Percentiles rank a stretch among this genome's conserved stretches.
Conservation (phyloP, 805 yeast species). For the Saturnispora gosingensis region DNA sequence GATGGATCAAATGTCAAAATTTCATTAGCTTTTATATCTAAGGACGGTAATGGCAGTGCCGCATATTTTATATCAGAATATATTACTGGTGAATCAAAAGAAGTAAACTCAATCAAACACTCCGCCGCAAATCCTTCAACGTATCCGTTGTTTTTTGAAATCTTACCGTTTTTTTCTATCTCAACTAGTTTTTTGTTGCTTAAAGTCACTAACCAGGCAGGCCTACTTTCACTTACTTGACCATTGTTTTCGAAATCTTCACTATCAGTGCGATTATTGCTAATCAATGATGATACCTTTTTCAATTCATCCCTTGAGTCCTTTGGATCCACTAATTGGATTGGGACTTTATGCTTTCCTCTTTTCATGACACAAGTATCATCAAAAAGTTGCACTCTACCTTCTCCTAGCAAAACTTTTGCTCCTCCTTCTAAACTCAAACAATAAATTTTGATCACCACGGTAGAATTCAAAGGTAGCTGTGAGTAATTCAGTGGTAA, state of each 20-base stretch:
- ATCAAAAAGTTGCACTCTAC: constrained; percentile 50
- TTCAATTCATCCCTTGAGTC: neutral
- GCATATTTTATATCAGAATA: constrained; percentile 49
- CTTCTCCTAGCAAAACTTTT: constrained; percentile 46
- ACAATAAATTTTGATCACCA: constrained; percentile 61
- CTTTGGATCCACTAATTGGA: neutral
- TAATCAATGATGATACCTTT: neutral
- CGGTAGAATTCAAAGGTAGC: constrained; percentile 50
- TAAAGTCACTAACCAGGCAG: constrained; percentile 67
- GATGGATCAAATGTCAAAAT: constrained; percentile 15
- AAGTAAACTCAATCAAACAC: constrained; percentile 42
- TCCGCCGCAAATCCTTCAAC: neutral
- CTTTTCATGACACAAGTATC: constrained; percentile 23
- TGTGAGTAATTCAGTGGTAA: constrained; percentile 67
- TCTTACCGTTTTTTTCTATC: constrained; percentile 18
- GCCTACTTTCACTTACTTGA: constrained; percentile 16
- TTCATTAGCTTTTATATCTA: constrained; percentile 17
- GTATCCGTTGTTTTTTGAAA: constrained; percentile 9
- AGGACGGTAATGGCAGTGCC: constrained; percentile 21
- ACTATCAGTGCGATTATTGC: neutral
- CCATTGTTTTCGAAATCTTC: neutral
- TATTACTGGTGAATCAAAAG: constrained; percentile 65
- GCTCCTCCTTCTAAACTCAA: constrained; percentile 42
- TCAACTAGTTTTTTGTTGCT: constrained; percentile 39
- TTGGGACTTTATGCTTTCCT: constrained; percentile 59